phyloP scores from a whole-genome alignment of 192 early-diverging fungal genomes.

The Podila epicladia region DNA sequence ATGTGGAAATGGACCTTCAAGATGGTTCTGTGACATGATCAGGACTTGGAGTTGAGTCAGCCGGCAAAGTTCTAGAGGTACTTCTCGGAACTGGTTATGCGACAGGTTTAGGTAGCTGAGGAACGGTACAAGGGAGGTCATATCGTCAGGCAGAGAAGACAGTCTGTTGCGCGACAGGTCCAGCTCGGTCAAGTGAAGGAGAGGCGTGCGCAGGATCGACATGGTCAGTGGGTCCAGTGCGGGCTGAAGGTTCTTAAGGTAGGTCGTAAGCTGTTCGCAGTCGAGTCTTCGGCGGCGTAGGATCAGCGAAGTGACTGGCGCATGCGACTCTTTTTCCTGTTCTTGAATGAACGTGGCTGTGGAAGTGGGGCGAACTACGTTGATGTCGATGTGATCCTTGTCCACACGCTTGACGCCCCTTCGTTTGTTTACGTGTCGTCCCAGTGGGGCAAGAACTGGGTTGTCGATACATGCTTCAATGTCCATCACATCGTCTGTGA shows the following conservation, averaged over 20 bases:
- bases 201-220: conserved; percentile 37
- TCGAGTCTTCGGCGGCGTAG: conserved; percentile 55
- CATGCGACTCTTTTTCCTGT: conserved; percentile 39
- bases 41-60: conserved; percentile 55
- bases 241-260: conserved; percentile 39
- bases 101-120: conserved; percentile 56
- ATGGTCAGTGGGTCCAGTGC: conserved; percentile 32
- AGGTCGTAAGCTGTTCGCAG: conserved; percentile 44
- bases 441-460: conserved; percentile 61
- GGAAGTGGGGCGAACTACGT: conserved; percentile 24
- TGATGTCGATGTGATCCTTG: conserved; percentile 40
- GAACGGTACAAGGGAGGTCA: conserved; percentile 40
- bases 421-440: conserved; percentile 53
- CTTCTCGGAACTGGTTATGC: conserved; percentile 56
- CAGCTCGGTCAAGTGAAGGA: conserved; percentile 58
- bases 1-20: conserved; percentile 51
- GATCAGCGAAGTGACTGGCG: conserved; percentile 46
- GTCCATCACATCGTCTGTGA: conserved; percentile 46
- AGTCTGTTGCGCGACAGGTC: conserved; percentile 65
- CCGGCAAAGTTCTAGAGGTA: conserved; percentile 57
- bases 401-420: conserved; percentile 11
- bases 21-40: conserved; percentile 60
- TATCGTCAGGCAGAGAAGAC: conserved; percentile 46
- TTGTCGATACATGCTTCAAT: conserved; percentile 68
- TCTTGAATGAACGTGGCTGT: conserved; percentile 29